Conservation (phyloP, 208 protist genomes). For the Trypanosoma platydactyli region DNA sequence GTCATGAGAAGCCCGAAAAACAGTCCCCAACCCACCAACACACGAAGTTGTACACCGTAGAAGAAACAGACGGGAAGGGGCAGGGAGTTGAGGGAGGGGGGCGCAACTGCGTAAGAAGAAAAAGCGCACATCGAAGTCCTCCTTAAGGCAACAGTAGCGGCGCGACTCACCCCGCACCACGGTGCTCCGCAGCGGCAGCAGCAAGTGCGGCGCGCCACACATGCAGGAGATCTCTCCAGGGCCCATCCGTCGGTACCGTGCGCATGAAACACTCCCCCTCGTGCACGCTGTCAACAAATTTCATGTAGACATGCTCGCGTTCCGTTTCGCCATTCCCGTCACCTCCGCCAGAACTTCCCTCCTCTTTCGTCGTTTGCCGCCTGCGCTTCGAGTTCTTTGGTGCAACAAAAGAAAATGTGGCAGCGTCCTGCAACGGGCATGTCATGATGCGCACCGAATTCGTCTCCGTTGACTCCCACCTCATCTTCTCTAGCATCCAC, state of each 20-base stretch:
- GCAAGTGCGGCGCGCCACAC: constrained; percentile 67
- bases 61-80: no score
- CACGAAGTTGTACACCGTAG: no score
- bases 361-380: neutral
- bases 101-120: no score
- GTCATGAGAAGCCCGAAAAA: no score
- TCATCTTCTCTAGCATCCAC: constrained; percentile 79
- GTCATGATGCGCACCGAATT: constrained; percentile 48
- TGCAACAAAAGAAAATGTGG: constrained; percentile 54
- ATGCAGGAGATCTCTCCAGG: constrained; percentile 50
- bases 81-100: no score
- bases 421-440: constrained; percentile 52
- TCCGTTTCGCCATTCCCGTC: constrained; percentile 11
- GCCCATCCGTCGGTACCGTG: constrained; percentile 48
- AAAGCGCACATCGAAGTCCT: no score
- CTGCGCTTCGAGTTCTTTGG: constrained; percentile 9
- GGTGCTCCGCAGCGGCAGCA: constrained; percentile 12
- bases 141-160: no score
- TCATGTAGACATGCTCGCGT: constrained; percentile 60
- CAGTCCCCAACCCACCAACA: no score
- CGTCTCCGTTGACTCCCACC: constrained; percentile 68
- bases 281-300: constrained; percentile 57
- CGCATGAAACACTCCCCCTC: constrained; percentile 68
- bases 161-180: neutral
- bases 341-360: constrained; percentile 13